Evolutionary conservation across 2,329 filamentous ascomycete species (phyloP).

Genomic region (Colletotrichum karsti): DNA sequence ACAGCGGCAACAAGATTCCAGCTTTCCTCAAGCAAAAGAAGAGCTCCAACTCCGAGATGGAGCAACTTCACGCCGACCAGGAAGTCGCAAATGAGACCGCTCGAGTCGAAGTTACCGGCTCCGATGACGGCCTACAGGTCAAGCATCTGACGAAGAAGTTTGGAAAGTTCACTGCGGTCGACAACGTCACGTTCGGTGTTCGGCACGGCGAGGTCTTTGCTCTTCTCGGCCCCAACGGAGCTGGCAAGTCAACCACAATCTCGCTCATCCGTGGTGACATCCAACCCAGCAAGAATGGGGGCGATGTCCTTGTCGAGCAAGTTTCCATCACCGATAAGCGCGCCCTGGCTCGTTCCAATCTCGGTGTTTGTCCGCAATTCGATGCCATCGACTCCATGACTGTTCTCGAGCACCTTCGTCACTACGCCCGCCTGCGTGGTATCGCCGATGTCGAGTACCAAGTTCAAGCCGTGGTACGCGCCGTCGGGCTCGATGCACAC

Average conservation of each 20-base stretch:
- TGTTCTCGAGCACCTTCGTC: slow-evolving; percentile 83
- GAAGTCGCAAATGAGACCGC: slow-evolving; percentile 72
- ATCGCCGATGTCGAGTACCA: slow-evolving; percentile 80
- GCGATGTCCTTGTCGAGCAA: slow-evolving; percentile 83
- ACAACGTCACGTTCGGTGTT: slow-evolving; percentile 87
- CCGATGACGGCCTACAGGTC: slow-evolving; percentile 75
- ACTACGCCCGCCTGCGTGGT: slow-evolving; percentile 87
- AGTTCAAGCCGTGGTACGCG: slow-evolving; percentile 77
- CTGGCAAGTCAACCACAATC: slow-evolving; percentile 91
- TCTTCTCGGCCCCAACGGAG: slow-evolving; percentile 88
- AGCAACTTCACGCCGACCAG: slow-evolving; percentile 50
- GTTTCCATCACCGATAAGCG: slow-evolving; percentile 77
- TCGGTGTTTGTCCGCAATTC: slow-evolving; percentile 90
- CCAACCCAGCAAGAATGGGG: slow-evolving; percentile 73
- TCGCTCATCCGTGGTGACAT: slow-evolving; percentile 88
- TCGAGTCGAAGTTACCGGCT: slow-evolving; percentile 57
- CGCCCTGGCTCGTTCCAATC: slow-evolving; percentile 75
- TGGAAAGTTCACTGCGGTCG: slow-evolving; percentile 79
- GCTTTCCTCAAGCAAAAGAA: neutral
- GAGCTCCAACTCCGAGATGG: slow-evolving; percentile 51
- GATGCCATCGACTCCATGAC: slow-evolving; percentile 93
- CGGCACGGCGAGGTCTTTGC: slow-evolving; percentile 85
- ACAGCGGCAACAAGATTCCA: slow-evolving; percentile 68
- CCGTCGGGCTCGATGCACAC: slow-evolving; percentile 80
- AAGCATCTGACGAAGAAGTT: slow-evolving; percentile 84